phyloP scores from a whole-genome alignment of 2,329 filamentous ascomycete species.

The Verticillium klebahnii region DNA sequence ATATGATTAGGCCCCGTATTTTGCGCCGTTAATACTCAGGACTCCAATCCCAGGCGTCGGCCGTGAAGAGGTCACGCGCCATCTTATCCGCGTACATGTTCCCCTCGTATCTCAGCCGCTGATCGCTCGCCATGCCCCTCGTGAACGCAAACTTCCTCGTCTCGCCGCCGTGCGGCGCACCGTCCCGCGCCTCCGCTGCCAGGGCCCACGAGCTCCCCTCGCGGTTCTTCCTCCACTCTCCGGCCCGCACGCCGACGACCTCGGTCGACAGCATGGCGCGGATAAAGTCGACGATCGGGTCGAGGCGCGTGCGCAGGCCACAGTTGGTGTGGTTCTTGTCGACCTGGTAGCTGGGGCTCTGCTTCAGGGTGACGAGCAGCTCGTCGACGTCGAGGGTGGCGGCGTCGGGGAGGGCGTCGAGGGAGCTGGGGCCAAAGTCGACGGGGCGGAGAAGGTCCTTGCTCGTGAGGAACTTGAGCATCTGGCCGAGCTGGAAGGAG shows the following conservation, averaged over 20 bases:
- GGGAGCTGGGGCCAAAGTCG: constrained; percentile 47
- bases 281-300: constrained; percentile 63
- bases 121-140: constrained; percentile 43
- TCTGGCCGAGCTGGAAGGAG: constrained; percentile 74
- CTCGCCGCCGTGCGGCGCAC: constrained; percentile 3
- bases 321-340: constrained; percentile 71
- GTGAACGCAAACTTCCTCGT: constrained; percentile 42
- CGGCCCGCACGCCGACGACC: constrained; percentile 37
- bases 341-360: constrained; percentile 69
- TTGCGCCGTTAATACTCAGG: constrained; percentile 29
- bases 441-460: constrained; percentile 57
- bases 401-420: constrained; percentile 38
- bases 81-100: constrained; percentile 45
- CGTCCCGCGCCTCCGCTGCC: constrained; percentile 11
- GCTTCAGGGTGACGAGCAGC: constrained; percentile 55
- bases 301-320: constrained; percentile 59
- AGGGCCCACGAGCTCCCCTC: constrained; percentile 35
- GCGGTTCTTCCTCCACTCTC: constrained; percentile 40
- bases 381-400: constrained; percentile 52
- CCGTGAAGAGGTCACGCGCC: constrained; percentile 50
- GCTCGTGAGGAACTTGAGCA: constrained; percentile 64
- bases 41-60: constrained; percentile 56
- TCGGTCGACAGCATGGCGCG: constrained; percentile 48
- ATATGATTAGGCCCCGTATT: not conserved
- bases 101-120: constrained; percentile 43